phyloP scores from a whole-genome alignment of 2,329 filamentous ascomycete species.

The Penicillium digitatum region DNA sequence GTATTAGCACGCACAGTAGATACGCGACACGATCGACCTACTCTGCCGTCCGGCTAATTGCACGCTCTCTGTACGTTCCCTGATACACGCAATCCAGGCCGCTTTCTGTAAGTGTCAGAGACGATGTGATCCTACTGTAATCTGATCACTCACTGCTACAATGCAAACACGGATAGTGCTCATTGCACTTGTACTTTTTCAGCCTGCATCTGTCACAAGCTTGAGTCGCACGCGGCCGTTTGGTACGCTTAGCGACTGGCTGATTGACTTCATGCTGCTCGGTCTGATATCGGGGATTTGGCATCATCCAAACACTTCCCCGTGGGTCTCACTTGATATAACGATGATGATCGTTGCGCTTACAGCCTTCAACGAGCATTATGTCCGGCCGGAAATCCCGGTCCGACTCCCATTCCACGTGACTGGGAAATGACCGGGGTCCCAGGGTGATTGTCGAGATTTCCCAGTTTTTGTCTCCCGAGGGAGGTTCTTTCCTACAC shows the following conservation, averaged over 20 bases:
- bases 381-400: constrained; percentile 21
- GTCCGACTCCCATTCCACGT: constrained; percentile 11
- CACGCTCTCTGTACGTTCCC: constrained; percentile 32
- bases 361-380: constrained; percentile 4
- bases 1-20: constrained; percentile 3
- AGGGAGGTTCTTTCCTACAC: too few relatives aligned
- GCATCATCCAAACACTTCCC: constrained; percentile 29
- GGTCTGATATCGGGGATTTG: constrained; percentile 33
- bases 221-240: constrained; percentile 44
- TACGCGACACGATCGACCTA: constrained; percentile 7
- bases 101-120: constrained; percentile 27
- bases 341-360: constrained; percentile 1
- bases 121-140: not conserved
- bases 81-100: constrained; percentile 35
- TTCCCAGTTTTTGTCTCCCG: too few relatives aligned
- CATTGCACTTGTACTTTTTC: constrained; percentile 51
- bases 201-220: constrained; percentile 47
- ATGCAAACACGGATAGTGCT: constrained; percentile 44
- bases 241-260: constrained; percentile 23
- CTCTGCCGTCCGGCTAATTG: constrained; percentile 30
- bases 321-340: not conserved
- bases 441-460: too few relatives aligned
- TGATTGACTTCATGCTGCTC: constrained; percentile 14
- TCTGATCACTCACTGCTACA: constrained; percentile 39
- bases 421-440: constrained; percentile 6